phyloP scores from a whole-genome alignment of 1,139 yeast species.

The Geotrichum macrosporum region DNA sequence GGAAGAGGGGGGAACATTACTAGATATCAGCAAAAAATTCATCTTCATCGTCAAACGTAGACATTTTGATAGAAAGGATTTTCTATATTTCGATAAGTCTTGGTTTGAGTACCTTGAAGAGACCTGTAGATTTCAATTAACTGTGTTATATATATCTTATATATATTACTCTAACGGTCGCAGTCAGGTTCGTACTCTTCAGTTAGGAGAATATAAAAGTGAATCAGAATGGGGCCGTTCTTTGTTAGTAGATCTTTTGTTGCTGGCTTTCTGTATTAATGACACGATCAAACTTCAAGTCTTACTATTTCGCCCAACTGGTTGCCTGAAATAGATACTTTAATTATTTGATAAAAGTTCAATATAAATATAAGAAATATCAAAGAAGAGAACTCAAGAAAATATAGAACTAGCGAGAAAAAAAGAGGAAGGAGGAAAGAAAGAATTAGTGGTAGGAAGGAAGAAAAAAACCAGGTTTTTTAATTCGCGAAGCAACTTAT shows the following conservation, averaged over 20 bases:
- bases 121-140: constrained; percentile 18
- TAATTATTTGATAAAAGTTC: background rate
- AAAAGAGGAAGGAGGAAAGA: constrained; percentile 2
- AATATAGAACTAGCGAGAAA: background rate
- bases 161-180: constrained; percentile 15
- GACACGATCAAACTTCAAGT: too few relatives aligned
- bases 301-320: too few relatives aligned
- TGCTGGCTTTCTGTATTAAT: too few relatives aligned
- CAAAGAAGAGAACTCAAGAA: background rate
- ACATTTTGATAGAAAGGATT: constrained; percentile 40
- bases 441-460: background rate
- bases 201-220: background rate
- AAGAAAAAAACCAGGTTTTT: background rate
- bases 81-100: too few relatives aligned
- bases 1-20: constrained; percentile 31
- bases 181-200: constrained; percentile 2
- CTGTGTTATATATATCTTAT: constrained; percentile 19
- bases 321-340: too few relatives aligned
- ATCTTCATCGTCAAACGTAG: constrained; percentile 76
- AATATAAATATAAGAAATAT: background rate
- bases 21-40: constrained; percentile 76
- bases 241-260: too few relatives aligned
- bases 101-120: constrained; percentile 11
- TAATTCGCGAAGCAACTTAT: background rate
- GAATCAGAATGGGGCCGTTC: background rate